Conservation (phyloP, 768 basidiomycete genomes). For the Tricholoma sp. region DNA sequence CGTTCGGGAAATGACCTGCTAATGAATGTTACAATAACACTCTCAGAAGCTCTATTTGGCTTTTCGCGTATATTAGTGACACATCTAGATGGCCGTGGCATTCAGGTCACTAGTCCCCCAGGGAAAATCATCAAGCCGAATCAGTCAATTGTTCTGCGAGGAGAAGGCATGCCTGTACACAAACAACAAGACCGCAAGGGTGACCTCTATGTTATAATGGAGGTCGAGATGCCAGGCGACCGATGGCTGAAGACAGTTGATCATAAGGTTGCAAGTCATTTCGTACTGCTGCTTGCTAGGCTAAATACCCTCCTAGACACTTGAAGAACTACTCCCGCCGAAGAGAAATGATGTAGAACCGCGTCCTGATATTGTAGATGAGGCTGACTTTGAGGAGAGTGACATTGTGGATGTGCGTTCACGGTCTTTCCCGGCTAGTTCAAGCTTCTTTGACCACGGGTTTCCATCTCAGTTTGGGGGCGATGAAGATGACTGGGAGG, state of each 20-base stretch:
- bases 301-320: slow-evolving; percentile 35
- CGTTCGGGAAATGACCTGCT: slow-evolving; percentile 79
- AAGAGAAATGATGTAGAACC: slow-evolving; percentile 75
- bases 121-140: slow-evolving; percentile 74
- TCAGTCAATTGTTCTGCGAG: slow-evolving; percentile 68
- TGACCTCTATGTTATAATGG: slow-evolving; percentile 76
- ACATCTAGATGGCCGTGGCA: slow-evolving; percentile 91
- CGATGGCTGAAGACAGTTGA: slow-evolving; percentile 73
- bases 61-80: slow-evolving; percentile 87
- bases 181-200: slow-evolving; percentile 65
- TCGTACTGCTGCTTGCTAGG: not conserved
- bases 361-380: slow-evolving; percentile 63
- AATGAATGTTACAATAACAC: slow-evolving; percentile 75
- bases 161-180: slow-evolving; percentile 88
- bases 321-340: slow-evolving; percentile 66
- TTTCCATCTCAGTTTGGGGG: slow-evolving; percentile 71
- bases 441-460: slow-evolving; percentile 69
- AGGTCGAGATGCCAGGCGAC: slow-evolving; percentile 83
- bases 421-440: slow-evolving; percentile 68
- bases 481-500: slow-evolving; percentile 63
- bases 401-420: slow-evolving; percentile 82
- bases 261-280: slow-evolving; percentile 35
- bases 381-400: slow-evolving; percentile 68
- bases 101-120: slow-evolving; percentile 69
- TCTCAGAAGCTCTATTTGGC: slow-evolving; percentile 94